Percentiles rank a stretch among this genome's conserved stretches.
Conservation (phyloP, 805 yeast genomes). For the Pichia occidentalis region DNA sequence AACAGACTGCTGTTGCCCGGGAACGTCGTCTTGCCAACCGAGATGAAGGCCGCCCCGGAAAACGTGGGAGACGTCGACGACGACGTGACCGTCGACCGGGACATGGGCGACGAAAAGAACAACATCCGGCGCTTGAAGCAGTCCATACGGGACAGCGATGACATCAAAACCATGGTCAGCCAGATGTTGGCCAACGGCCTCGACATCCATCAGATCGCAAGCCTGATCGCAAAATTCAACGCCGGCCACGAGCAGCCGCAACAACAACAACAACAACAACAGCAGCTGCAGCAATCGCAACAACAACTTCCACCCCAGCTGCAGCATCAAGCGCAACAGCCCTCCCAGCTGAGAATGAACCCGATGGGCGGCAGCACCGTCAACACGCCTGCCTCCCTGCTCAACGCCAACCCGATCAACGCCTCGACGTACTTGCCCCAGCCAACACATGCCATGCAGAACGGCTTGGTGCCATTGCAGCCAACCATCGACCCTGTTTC, state of each 20-base stretch:
- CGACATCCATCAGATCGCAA: conserved; percentile 29
- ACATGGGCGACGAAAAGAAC: conserved; percentile 2
- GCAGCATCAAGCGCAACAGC: conserved; percentile 13
- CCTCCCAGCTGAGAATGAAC: too few species aligned
- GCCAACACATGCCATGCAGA: conserved; percentile 27
- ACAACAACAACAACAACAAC: conserved; percentile 8
- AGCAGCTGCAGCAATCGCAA: conserved; percentile 1
- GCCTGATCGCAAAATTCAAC: conserved; percentile 26
- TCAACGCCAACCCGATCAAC: conserved; percentile 42
- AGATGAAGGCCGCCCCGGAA: conserved; percentile 28
- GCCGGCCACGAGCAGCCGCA: conserved; percentile 9
- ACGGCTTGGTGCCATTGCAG: conserved; percentile 32
- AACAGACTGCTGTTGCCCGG: conserved; percentile 45
- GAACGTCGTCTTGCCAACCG: conserved; percentile 52
- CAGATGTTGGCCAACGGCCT: conserved; percentile 33
- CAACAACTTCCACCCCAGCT: background rate
- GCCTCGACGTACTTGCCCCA: conserved; percentile 52
- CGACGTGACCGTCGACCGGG: background rate
- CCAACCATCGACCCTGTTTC: conserved; percentile 48
- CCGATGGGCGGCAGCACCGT: too few species aligned
- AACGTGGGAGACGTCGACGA: conserved; percentile 3
- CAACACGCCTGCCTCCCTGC: conserved; percentile 13
- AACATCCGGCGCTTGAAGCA: background rate
- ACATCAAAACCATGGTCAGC: conserved; percentile 21
- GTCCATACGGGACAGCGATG: conserved; percentile 2